Evolutionary conservation across 805 yeast species (phyloP).

Genomic region (Deakozyma indianensis): DNA sequence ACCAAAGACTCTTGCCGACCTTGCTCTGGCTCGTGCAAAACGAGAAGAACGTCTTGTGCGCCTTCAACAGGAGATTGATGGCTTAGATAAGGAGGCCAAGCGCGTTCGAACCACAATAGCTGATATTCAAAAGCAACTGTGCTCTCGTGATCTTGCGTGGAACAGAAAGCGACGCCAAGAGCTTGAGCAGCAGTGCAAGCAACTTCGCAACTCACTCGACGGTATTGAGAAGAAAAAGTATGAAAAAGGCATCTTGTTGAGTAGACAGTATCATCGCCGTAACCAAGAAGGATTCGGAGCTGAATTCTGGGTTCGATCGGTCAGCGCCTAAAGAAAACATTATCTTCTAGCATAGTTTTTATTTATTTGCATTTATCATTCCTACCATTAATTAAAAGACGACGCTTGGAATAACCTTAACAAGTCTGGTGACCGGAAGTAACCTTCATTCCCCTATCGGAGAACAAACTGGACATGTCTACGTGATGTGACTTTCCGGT

Average conservation of each 20-base stretch:
- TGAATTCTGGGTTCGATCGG: background rate
- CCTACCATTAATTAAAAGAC: too few species aligned
- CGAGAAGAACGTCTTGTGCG: conserved; percentile 2
- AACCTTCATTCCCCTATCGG: background rate
- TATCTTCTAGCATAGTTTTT: background rate
- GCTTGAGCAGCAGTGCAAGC: background rate
- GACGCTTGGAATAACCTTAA: background rate
- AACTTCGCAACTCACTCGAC: conserved; percentile 4
- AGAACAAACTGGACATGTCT: background rate
- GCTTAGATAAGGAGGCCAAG: conserved; percentile 2
- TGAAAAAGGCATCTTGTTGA: conserved; percentile 9
- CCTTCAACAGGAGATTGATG: conserved; percentile 5
- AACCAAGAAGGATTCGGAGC: conserved; percentile 1
- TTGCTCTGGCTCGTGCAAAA: background rate
- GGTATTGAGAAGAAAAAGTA: conserved; percentile 8
- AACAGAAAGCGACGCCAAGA: conserved; percentile 2
- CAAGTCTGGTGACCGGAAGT: background rate
- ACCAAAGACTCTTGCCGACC: background rate
- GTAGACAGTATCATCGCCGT: background rate
- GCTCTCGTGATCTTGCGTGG: background rate
- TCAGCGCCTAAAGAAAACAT: background rate
- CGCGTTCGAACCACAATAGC: conserved; percentile 1
- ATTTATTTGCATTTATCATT: background rate
- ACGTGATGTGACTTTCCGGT: conserved; percentile 23
- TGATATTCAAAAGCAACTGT: background rate